Base-by-base conservation (phyloP, 208 protist genomes). In the Wallacemonas rigidus region DNA sequence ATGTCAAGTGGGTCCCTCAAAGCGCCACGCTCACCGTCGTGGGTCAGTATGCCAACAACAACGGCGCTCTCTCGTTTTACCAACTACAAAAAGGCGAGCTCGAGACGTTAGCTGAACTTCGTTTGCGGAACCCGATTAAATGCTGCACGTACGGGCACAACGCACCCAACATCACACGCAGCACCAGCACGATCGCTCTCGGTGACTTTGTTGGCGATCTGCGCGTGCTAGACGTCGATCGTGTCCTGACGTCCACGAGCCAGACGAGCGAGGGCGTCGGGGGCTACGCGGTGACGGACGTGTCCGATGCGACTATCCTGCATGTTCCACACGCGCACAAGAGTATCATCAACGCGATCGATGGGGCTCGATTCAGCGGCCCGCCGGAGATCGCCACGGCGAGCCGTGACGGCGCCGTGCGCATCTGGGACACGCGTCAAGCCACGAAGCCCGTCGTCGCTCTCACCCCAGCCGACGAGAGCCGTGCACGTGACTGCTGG, bases 381-480 rank as follows among this genome's bases (percentile, higher is more conserved):
- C 93, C 95, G 17, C 94, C 94, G 3, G 93, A 98, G 77, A 76
- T 98, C 38, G 92, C 85, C 9, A 98, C 90, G 15, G 87, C 87
- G 55, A 89, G 90, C 58, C 84, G 93, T 8, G 95, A 98, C 78
- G 96, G 96, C n/a, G 71, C 72, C 41, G 93, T 98, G 40, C 91
- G 92, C 65, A 84, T 98, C 40, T 98, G 95, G 94, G 97, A 98
- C 74, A 76, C 90, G 17, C 85, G 97, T 1, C 96, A 98, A 81
- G 43, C 77, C 38, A 79, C 88, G 50, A 86, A 89, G 71, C 89
- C 96, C 12, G 90, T 98, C 0, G 86, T 94, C 0, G 62, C 80
- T 9, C 79, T 98, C n/a, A 86, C 89, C 75, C 93, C 95, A 7
- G 80, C 79, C 45, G 82, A 95, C 17, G 64, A 72, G 1, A 65